Evolutionary conservation across 306 rosid species (phyloP).

Genomic region (Rosa rugosa): DNA sequence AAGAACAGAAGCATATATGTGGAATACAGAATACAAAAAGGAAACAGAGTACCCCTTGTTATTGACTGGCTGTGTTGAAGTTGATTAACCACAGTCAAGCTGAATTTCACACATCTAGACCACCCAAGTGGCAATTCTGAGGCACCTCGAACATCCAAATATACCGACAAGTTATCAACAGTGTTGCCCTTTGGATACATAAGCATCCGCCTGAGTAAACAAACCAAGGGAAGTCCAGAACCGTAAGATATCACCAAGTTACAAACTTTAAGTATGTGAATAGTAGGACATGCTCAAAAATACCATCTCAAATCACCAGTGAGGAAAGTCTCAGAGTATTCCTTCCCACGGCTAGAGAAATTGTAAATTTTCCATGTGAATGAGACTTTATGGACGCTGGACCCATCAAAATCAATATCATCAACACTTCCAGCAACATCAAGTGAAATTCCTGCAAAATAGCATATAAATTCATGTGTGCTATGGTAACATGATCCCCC

Average conservation of each 20-base stretch:
- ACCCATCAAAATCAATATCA: background rate
- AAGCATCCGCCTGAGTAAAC: background rate
- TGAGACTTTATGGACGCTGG: background rate
- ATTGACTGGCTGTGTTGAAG: background rate
- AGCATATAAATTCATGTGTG: background rate
- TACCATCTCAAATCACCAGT: background rate
- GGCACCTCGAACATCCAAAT: conserved; percentile 1
- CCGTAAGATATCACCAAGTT: background rate
- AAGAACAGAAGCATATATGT: background rate
- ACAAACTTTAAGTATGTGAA: background rate
- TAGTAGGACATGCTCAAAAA: background rate
- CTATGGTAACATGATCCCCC: background rate
- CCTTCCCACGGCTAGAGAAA: background rate
- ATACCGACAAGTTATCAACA: background rate
- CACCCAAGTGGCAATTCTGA: background rate
- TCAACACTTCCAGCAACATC: background rate
- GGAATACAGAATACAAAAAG: background rate
- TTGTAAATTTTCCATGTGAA: background rate
- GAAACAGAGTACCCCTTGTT: background rate
- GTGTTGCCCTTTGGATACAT: background rate
- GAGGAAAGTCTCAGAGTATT: background rate
- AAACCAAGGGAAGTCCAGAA: background rate
- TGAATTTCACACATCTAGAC: background rate
- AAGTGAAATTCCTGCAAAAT: background rate
- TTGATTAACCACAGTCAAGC: background rate